These are phyloP conservation scores for Xylariaceae sp. DNA, from an alignment of 2,329 filamentous ascomycete species.

Conservation along the genomic window DNA sequence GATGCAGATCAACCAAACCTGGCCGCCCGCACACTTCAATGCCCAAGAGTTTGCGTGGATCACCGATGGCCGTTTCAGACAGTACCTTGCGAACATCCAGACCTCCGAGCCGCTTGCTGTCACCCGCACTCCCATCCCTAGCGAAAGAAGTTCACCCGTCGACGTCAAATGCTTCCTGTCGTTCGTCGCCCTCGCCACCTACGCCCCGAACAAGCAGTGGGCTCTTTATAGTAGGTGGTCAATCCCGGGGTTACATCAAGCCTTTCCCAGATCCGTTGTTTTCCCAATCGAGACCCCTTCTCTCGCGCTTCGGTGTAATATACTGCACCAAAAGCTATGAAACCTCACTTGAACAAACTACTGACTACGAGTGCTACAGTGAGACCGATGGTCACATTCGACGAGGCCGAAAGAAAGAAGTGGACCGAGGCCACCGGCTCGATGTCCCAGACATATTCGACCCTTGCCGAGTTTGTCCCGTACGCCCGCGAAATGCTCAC, in stretches of 20 bases:
- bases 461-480: neutral
- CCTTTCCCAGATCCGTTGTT: too few relatives aligned
- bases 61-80: neutral
- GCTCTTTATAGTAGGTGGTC: neutral
- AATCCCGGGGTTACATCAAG: too few relatives aligned
- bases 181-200: neutral
- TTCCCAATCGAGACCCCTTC: too few relatives aligned
- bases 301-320: too few relatives aligned
- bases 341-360: too few relatives aligned
- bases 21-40: slow-evolving; percentile 1
- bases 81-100: neutral
- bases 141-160: neutral
- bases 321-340: too few relatives aligned
- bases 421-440: neutral
- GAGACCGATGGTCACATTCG: neutral
- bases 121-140: neutral
- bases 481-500: neutral
- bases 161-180: neutral
- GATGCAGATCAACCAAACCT: neutral
- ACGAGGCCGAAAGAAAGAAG: neutral
- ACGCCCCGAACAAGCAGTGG: neutral
- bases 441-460: neutral
- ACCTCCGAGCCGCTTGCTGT: neutral
- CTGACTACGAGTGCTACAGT: too few relatives aligned
- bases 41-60: slow-evolving; percentile 1